phyloP scores from a whole-genome alignment of 306 rosid species.

The Inga oerstediana region DNA sequence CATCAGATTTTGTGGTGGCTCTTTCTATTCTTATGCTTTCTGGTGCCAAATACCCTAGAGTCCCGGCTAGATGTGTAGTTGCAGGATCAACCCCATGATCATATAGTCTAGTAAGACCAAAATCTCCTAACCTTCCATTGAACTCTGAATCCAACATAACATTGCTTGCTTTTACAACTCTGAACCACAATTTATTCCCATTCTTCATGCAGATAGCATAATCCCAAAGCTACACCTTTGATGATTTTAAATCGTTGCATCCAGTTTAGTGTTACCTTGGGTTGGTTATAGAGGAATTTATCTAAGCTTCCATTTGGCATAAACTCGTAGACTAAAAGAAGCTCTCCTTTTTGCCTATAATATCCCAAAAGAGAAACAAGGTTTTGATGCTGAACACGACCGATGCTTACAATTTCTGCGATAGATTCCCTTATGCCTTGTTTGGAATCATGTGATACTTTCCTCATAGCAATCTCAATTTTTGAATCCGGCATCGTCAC shows the following conservation, averaged over 20 bases:
- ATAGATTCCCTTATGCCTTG: constrained; percentile 72
- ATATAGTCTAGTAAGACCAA: constrained; percentile 65
- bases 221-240: constrained; percentile 55
- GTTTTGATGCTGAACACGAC: constrained; percentile 63
- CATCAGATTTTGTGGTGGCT: constrained; percentile 61
- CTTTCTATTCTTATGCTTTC: constrained; percentile 59
- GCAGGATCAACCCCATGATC: constrained; percentile 62
- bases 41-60: constrained; percentile 71
- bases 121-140: constrained; percentile 69
- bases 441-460: constrained; percentile 60
- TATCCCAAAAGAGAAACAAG: constrained; percentile 64
- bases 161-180: constrained; percentile 81
- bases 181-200: constrained; percentile 75
- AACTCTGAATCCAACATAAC: constrained; percentile 56
- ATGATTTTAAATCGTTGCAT: constrained; percentile 53
- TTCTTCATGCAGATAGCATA: constrained; percentile 64
- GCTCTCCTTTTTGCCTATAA: constrained; percentile 57
- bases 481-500: constrained; percentile 53
- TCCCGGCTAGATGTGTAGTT: constrained; percentile 72
- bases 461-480: constrained; percentile 63
- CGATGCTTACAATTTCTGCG: constrained; percentile 62
- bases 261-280: constrained; percentile 51
- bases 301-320: constrained; percentile 80
- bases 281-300: constrained; percentile 40
- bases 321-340: constrained; percentile 62